phyloP scores from a whole-genome alignment of 345 rosid species.

The Populus pruinosa region DNA sequence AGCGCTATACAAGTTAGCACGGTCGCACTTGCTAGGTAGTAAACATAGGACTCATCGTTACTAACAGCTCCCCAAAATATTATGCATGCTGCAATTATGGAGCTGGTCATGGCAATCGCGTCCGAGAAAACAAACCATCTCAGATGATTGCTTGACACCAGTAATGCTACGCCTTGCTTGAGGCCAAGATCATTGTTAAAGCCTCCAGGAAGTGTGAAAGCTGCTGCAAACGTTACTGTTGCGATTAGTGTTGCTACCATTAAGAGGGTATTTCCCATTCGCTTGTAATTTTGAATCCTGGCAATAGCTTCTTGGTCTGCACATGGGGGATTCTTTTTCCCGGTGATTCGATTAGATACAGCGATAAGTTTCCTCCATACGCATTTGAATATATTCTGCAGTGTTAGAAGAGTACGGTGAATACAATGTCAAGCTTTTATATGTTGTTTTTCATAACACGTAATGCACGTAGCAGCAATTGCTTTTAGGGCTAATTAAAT shows the following conservation, averaged over 20 bases:
- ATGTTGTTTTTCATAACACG: neutral
- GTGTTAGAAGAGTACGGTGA: no score
- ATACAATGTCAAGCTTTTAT: no score
- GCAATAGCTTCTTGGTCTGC: neutral
- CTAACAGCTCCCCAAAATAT: neutral
- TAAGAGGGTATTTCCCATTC: neutral
- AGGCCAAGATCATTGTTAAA: neutral
- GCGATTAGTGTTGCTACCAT: neutral
- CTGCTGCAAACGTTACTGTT: neutral
- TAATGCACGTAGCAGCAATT: no score
- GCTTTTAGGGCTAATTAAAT: no score
- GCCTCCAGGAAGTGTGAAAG: neutral
- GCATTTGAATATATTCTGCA: neutral
- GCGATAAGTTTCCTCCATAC: neutral
- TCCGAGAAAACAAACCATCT: neutral
- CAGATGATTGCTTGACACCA: neutral
- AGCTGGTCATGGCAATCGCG: conserved; percentile 4
- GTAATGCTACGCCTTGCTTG: neutral
- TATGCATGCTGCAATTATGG: conserved; percentile 5
- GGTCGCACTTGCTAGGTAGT: neutral
- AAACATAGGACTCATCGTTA: neutral
- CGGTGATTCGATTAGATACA: neutral
- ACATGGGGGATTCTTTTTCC: neutral
- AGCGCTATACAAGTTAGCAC: neutral
- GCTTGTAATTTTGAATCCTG: neutral